phyloP scores from a whole-genome alignment of 2,329 filamentous ascomycete genomes.

The Aspergillus ruber region DNA sequence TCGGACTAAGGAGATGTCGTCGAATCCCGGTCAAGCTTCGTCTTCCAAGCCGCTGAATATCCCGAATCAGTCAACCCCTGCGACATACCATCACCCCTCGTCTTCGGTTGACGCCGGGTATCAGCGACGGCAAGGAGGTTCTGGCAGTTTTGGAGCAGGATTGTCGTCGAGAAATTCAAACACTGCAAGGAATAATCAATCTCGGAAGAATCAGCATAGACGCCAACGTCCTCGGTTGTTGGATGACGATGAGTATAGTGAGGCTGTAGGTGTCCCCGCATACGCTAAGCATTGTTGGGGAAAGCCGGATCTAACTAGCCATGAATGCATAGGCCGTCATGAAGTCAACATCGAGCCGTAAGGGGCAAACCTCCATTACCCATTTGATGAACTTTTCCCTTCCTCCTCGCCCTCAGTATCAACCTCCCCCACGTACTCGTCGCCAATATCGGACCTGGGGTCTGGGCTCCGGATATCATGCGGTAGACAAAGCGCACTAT shows the following conservation, averaged over 20 bases:
- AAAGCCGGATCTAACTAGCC: constrained; percentile 11
- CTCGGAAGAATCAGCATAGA: constrained; percentile 74
- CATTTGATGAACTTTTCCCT: constrained; percentile 89
- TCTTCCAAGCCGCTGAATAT: constrained; percentile 36
- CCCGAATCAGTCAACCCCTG: constrained; percentile 26
- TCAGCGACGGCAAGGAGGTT: constrained; percentile 36
- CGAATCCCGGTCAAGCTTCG: constrained; percentile 29
- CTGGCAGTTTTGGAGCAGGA: constrained; percentile 36
- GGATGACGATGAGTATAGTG: constrained; percentile 82
- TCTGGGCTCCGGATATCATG: constrained; percentile 60
- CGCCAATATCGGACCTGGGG: constrained; percentile 68
- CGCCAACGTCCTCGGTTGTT: constrained; percentile 66
- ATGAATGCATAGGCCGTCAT: constrained; percentile 48
- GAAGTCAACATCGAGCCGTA: constrained; percentile 61
- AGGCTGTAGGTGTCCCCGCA: constrained; percentile 53
- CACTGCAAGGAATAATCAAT: constrained; percentile 63
- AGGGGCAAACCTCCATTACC: constrained; percentile 94
- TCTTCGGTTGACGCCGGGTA: constrained; percentile 26
- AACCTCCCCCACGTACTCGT: constrained; percentile 53
- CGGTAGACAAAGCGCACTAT: constrained; percentile 82
- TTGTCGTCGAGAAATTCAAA: constrained; percentile 31
- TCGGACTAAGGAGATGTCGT: constrained; percentile 33
- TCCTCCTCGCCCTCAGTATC: constrained; percentile 61
- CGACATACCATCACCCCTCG: constrained; percentile 23
- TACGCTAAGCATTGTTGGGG: constrained; percentile 1